Percentiles rank a stretch among this genome's conserved stretches.
phyloP scores from a whole-genome alignment of 768 basidiomycete genomes.

The Agaricus blazei region DNA sequence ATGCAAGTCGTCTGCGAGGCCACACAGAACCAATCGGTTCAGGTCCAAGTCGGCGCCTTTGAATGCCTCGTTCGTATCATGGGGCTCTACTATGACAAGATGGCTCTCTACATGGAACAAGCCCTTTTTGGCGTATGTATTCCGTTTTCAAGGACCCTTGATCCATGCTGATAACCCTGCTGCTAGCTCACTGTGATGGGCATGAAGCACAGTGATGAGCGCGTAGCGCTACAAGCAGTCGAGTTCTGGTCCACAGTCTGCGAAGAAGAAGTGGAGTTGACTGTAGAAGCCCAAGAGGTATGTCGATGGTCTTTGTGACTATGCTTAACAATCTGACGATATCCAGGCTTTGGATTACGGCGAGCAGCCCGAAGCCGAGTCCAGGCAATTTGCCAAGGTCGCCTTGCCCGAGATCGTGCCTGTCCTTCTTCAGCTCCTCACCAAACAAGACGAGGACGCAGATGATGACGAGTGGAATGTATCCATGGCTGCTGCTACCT shows the following conservation, averaged over 20 bases:
- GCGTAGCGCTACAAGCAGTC: conserved; percentile 91
- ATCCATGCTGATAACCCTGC: conserved; percentile 14
- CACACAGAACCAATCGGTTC: conserved; percentile 74
- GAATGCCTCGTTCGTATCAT: conserved; percentile 95
- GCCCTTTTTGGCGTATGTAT: conserved; percentile 88
- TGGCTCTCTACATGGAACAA: conserved; percentile 99
- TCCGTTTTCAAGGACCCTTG: conserved; percentile 14
- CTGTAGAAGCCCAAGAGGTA: conserved; percentile 89
- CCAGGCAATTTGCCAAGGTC: conserved; percentile 88
- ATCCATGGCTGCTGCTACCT: conserved; percentile 94
- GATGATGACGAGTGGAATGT: conserved; percentile 99
- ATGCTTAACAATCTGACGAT: conserved; percentile 6
- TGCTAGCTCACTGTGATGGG: conserved; percentile 89
- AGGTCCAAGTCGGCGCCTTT: conserved; percentile 94
- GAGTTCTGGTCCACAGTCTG: conserved; percentile 99
- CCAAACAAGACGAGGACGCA: conserved; percentile 92
- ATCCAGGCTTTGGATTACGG: conserved; percentile 83
- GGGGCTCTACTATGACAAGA: conserved; percentile 98
- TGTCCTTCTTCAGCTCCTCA: conserved; percentile 83
- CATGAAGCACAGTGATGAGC: conserved; percentile 91
- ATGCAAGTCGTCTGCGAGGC: conserved; percentile 99
- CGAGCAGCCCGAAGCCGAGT: conserved; percentile 80
- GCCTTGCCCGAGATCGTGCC: conserved; percentile 94
- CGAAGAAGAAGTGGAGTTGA: conserved; percentile 93
- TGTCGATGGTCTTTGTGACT: conserved; percentile 13